These are phyloP conservation scores for Fusarium sp. DNA, from an alignment of 2,329 filamentous ascomycete genomes.

Conservation along the genomic window DNA sequence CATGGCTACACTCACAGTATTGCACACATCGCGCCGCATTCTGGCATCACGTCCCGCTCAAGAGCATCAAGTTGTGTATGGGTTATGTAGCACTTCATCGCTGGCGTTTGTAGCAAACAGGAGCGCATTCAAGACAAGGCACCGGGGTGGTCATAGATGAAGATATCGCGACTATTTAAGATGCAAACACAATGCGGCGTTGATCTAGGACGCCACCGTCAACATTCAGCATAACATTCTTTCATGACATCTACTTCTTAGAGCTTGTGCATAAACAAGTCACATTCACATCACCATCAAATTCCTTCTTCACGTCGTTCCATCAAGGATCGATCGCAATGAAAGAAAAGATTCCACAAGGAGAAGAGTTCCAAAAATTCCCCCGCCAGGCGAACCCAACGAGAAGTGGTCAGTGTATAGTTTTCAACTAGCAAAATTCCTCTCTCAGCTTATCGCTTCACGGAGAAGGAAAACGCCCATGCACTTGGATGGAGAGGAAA, in stretches of 20 bases:
- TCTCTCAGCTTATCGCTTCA: constrained; percentile 78
- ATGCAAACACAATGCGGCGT: no score
- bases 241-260: not conserved
- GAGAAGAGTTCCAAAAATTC: constrained; percentile 73
- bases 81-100: not conserved
- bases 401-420: constrained; percentile 78
- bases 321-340: constrained; percentile 51
- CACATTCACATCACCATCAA: not conserved
- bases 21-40: not conserved
- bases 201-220: no score
- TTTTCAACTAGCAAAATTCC: constrained; percentile 92
- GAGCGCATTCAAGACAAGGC: no score
- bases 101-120: not conserved
- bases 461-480: constrained; percentile 72
- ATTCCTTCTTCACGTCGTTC: constrained; percentile 55
- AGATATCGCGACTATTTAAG: no score
- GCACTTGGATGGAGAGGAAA: constrained; percentile 69
- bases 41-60: not conserved
- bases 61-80: not conserved
- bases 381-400: constrained; percentile 74
- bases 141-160: no score
- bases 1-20: not conserved
- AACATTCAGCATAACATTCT: no score
- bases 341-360: constrained; percentile 52
- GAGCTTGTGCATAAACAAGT: not conserved